Evolutionary conservation across 1,284 basidiomycete genomes (phyloP).

Genomic region (Wolfiporia cocos): DNA sequence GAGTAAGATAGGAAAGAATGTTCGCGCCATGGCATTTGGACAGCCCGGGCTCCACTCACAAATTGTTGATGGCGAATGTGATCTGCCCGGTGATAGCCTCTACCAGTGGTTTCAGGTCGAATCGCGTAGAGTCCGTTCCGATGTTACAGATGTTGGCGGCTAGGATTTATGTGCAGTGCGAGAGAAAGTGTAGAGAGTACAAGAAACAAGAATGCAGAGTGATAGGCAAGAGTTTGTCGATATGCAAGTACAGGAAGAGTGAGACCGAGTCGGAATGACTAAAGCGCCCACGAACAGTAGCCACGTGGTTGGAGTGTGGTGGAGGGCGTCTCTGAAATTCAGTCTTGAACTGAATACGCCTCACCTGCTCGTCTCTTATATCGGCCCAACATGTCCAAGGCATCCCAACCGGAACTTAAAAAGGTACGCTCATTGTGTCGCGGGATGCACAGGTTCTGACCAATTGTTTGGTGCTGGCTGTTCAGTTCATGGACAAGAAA

Average conservation of each 20-base stretch:
- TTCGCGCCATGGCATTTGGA: background rate
- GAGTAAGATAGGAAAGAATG: constrained; percentile 4
- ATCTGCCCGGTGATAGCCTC: constrained; percentile 1
- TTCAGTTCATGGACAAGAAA: constrained; percentile 97
- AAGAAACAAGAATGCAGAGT: no score
- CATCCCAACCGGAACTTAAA: constrained; percentile 90
- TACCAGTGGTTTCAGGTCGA: no score
- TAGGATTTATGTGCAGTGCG: background rate
- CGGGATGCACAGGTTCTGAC: background rate
- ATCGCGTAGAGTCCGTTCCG: no score
- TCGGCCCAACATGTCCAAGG: constrained; percentile 71
- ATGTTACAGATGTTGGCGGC: background rate
- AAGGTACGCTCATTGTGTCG: constrained; percentile 71
- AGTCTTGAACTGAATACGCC: background rate
- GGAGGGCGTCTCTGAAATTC: background rate
- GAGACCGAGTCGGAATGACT: background rate
- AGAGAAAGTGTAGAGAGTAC: background rate
- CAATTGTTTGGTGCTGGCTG: constrained; percentile 1
- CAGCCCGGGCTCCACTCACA: background rate
- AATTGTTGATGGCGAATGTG: background rate
- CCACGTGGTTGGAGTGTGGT: background rate
- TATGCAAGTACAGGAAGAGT: background rate
- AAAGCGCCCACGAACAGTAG: background rate
- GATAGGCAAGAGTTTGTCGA: no score
- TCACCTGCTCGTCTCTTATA: constrained; percentile 6